phyloP scores from a whole-genome alignment of 495 filamentous ascomycete species.

The Penicillium robsamsonii region DNA sequence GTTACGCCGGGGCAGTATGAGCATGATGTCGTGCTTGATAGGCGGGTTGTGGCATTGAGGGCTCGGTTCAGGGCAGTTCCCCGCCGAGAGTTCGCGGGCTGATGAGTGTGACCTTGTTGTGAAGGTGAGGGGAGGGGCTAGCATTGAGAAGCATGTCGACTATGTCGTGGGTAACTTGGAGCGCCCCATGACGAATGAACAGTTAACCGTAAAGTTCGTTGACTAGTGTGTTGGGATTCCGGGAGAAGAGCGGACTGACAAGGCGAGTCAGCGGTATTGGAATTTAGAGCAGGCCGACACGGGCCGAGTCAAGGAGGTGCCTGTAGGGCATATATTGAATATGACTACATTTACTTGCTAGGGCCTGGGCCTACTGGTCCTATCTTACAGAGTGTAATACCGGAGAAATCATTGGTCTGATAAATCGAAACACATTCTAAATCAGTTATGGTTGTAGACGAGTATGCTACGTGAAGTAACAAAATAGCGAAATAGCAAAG shows the following conservation, averaged over 20 bases:
- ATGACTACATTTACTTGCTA: neutral
- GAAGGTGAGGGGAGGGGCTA: conserved; percentile 11
- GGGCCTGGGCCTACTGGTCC: neutral
- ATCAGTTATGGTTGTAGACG: conserved; percentile 29
- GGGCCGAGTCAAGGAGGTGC: conserved; percentile 14
- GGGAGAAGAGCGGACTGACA: conserved; percentile 11
- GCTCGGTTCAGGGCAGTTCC: conserved; percentile 42
- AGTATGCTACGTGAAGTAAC: conserved; percentile 36
- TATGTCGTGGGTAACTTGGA: conserved; percentile 53
- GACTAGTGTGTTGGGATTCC: conserved; percentile 35
- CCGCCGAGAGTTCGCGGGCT: conserved; percentile 35
- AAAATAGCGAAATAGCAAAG: conserved; percentile 13
- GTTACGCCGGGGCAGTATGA: conserved; percentile 50
- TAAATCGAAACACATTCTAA: conserved; percentile 26
- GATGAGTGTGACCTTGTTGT: conserved; percentile 45
- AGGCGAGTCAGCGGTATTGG: conserved; percentile 24
- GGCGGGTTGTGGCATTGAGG: conserved; percentile 36
- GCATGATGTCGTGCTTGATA: conserved; percentile 41
- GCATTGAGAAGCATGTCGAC: conserved; percentile 43
- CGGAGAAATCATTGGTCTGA: neutral
- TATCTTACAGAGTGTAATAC: neutral
- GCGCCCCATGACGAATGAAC: conserved; percentile 43
- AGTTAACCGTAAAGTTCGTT: conserved; percentile 47
- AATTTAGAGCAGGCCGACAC: conserved; percentile 15
- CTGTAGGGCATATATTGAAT: conserved; percentile 9